Conservation (phyloP, 306 rosid species). For the Lagenaria siceraria region DNA sequence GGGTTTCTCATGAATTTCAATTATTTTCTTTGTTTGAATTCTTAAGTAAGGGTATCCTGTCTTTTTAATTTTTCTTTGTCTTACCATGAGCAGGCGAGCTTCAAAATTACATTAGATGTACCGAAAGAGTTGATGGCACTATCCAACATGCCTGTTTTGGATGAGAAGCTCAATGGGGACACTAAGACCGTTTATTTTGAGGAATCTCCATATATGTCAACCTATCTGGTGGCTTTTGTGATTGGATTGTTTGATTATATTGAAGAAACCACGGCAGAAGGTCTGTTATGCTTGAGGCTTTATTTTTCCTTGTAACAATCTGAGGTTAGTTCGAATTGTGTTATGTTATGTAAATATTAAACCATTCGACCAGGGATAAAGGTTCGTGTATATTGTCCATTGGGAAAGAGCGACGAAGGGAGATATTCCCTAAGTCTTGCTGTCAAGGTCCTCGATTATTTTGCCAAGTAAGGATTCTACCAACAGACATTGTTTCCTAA, state of each 20-base stretch:
- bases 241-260: slow-evolving; percentile 42
- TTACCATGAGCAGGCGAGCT: slow-evolving; percentile 32
- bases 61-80: not conserved
- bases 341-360: not conserved
- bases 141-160: slow-evolving; percentile 50
- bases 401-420: slow-evolving; percentile 41
- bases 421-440: slow-evolving; percentile 40
- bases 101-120: slow-evolving; percentile 41
- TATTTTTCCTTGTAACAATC: not conserved
- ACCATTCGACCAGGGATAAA: slow-evolving; percentile 26
- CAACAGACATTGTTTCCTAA: not conserved
- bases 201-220: slow-evolving; percentile 56
- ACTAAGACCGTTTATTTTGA: slow-evolving; percentile 32
- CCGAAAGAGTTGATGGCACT: slow-evolving; percentile 45
- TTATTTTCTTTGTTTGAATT: not conserved
- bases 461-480: slow-evolving; percentile 23
- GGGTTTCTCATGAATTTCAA: not conserved
- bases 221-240: slow-evolving; percentile 54
- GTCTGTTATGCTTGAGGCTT: slow-evolving; percentile 12
- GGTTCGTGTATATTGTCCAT: slow-evolving; percentile 39
- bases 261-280: slow-evolving; percentile 32
- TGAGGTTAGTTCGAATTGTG: not conserved
- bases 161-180: slow-evolving; percentile 32
- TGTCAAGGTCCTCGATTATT: slow-evolving; percentile 33
- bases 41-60: not conserved